These are phyloP conservation scores for Parmelia sp. DNA, from an alignment of 495 filamentous ascomycete genomes.

Conservation along the genomic window DNA sequence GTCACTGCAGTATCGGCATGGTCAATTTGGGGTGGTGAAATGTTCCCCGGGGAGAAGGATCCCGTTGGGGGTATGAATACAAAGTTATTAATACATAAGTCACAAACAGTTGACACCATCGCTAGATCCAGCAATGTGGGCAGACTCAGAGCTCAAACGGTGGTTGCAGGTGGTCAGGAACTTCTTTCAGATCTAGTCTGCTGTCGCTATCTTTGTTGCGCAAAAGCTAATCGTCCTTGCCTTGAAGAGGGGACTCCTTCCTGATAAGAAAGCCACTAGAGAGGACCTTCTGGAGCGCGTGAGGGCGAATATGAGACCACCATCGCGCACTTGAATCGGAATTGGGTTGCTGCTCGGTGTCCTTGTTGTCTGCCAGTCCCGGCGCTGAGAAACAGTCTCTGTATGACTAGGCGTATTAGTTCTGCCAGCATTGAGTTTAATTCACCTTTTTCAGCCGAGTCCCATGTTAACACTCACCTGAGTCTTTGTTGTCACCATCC, in stretches of 20 bases:
- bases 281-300: constrained; percentile 77
- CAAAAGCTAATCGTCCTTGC: constrained; percentile 19
- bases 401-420: neutral
- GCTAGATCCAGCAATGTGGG: constrained; percentile 64
- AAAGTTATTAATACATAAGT: neutral
- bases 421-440: neutral
- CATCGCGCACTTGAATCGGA: constrained; percentile 15
- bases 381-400: neutral
- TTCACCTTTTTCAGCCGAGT: neutral
- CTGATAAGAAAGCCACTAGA: constrained; percentile 56
- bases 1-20: constrained; percentile 77
- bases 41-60: constrained; percentile 65
- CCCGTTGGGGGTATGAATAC: constrained; percentile 60
- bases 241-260: constrained; percentile 64
- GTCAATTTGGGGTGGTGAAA: constrained; percentile 75
- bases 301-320: constrained; percentile 58
- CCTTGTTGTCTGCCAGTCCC: neutral
- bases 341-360: neutral
- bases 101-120: constrained; percentile 2
- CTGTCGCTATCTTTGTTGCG: neutral
- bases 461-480: neutral
- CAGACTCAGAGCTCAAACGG: constrained; percentile 59
- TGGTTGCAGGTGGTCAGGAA: constrained; percentile 70
- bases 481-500: neutral
- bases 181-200: constrained; percentile 17